Evolutionary conservation across 257 asterid genomes (phyloP).

Genomic region (Primulina eburnea): DNA sequence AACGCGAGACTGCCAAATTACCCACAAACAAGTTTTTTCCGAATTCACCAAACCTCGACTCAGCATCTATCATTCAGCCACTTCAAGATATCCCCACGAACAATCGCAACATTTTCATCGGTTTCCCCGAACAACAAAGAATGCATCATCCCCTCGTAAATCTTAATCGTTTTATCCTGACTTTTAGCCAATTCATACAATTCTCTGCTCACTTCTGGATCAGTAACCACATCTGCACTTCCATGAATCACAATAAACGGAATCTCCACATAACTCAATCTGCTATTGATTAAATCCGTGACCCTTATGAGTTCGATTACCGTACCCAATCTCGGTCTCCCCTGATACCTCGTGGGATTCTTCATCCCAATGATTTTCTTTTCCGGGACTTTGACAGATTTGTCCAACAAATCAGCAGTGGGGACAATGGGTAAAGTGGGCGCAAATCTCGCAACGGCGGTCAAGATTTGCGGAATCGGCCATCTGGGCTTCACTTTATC

Average conservation of each 20-base stretch:
- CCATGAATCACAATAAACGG: conserved; percentile 80
- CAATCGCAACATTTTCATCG: conserved; percentile 71
- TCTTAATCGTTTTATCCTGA: conserved; percentile 68
- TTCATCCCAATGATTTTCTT: conserved; percentile 48
- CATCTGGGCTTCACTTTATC: conserved; percentile 77
- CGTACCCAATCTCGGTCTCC: conserved; percentile 85
- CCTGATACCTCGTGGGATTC: conserved; percentile 70
- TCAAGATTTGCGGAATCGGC: conserved; percentile 69
- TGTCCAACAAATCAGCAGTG: conserved; percentile 71
- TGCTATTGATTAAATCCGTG: conserved; percentile 56
- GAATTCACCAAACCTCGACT: neutral
- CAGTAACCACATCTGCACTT: conserved; percentile 79
- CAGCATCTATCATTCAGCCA: conserved; percentile 64
- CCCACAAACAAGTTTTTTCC: too few species aligned
- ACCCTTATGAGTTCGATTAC: conserved; percentile 71
- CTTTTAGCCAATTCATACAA: conserved; percentile 65
- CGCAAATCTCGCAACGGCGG: conserved; percentile 45
- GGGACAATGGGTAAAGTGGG: conserved; percentile 80
- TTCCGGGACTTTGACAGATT: conserved; percentile 73
- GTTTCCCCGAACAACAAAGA: conserved; percentile 87
- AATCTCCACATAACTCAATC: conserved; percentile 56
- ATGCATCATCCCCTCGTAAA: conserved; percentile 92
- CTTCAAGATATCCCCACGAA: conserved; percentile 56
- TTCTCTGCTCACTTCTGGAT: conserved; percentile 79
- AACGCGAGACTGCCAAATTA: too few species aligned